phyloP scores from a whole-genome alignment of 2,329 filamentous ascomycete species.

The Fonsecaea pedrosoi region DNA sequence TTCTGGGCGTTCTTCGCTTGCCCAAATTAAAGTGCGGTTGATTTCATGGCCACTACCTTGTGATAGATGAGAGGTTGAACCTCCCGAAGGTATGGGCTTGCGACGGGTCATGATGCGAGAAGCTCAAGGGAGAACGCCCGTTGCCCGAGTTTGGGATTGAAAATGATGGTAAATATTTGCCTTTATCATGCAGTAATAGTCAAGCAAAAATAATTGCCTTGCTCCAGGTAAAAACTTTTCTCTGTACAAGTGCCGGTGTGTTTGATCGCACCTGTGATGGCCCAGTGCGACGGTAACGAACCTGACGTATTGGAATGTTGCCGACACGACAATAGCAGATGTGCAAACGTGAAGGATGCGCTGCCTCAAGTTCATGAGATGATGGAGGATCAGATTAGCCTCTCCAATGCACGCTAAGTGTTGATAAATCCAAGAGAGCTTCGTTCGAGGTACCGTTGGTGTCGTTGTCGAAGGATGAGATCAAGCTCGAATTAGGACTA shows the following conservation, averaged over 20 bases:
- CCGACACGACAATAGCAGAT: slow-evolving; percentile 25
- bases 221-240: not conserved
- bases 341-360: slow-evolving; percentile 22
- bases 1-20: not conserved
- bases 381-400: not conserved
- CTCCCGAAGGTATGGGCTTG: slow-evolving; percentile 7
- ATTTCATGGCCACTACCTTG: not conserved
- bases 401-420: not conserved
- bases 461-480: not conserved
- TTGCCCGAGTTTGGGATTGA: not conserved
- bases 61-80: not conserved
- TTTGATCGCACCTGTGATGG: not conserved
- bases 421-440: not conserved
- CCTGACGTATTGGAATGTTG: slow-evolving; percentile 27
- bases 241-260: not conserved
- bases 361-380: slow-evolving; percentile 1
- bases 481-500: slow-evolving; percentile 1
- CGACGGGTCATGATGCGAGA: slow-evolving; percentile 29
- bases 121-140: not conserved
- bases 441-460: no score
- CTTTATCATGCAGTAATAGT: not conserved
- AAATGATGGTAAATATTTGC: not conserved
- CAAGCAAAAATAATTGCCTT: not conserved
- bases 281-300: slow-evolving; percentile 11
- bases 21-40: not conserved